Conservation (phyloP, 108 stramenopile genomes). For the Epithemia pelagica region DNA sequence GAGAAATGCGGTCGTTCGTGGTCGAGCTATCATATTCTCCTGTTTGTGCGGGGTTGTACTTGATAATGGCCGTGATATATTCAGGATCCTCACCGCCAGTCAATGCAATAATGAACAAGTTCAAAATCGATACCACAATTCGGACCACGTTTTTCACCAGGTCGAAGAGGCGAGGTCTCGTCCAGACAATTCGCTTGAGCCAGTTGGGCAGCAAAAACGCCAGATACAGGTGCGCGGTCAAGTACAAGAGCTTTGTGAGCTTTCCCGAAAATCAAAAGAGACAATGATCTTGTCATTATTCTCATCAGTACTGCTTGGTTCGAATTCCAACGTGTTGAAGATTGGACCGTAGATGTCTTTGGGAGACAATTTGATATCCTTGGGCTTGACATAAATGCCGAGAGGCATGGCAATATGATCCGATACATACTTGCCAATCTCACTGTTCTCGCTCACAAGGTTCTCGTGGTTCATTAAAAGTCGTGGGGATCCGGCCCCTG, state of each 20-base stretch:
- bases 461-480: slow-evolving; percentile 12
- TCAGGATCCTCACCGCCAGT: background rate
- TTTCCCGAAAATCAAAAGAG: slow-evolving; percentile 18
- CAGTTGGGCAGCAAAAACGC: slow-evolving; percentile 13
- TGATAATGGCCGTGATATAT: slow-evolving; percentile 19
- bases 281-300: background rate
- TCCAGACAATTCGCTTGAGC: background rate
- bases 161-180: background rate
- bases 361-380: slow-evolving; percentile 9
- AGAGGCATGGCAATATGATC: slow-evolving; percentile 31
- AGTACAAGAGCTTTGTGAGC: slow-evolving; percentile 5
- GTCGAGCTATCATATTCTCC: slow-evolving; percentile 19
- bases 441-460: slow-evolving; percentile 10
- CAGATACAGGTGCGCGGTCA: slow-evolving; percentile 19
- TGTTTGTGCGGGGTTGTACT: slow-evolving; percentile 23
- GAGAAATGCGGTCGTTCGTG: slow-evolving; percentile 10
- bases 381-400: slow-evolving; percentile 15
- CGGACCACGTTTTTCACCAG: background rate
- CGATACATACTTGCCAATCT: slow-evolving; percentile 24
- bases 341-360: slow-evolving; percentile 20
- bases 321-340: slow-evolving; percentile 4
- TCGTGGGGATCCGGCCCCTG: slow-evolving; percentile 19
- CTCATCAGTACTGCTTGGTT: background rate
- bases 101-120: background rate
- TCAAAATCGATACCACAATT: background rate